Evolutionary conservation across 495 filamentous ascomycete genomes (phyloP).

Genomic region (Neurospora sp.): DNA sequence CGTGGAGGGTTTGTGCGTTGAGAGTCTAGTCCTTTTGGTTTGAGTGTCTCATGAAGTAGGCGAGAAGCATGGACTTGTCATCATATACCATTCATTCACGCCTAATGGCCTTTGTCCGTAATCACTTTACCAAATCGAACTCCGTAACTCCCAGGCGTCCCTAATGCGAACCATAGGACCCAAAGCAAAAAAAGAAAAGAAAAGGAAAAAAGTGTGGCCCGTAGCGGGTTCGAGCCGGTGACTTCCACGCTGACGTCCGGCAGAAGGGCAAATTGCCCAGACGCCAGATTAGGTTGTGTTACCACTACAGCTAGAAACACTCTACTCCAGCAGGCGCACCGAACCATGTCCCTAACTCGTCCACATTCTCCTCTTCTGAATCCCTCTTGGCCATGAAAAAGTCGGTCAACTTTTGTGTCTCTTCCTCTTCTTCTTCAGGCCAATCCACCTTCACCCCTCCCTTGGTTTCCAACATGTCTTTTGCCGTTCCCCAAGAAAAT

Average conservation of each 20-base stretch:
- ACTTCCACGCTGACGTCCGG: too few species aligned
- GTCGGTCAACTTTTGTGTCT: conserved; percentile 58
- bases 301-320: conserved; percentile 34
- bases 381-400: conserved; percentile 44
- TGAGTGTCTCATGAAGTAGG: neutral
- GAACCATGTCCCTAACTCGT: conserved; percentile 55
- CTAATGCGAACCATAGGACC: neutral
- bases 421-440: conserved; percentile 61
- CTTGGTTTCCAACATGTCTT: conserved; percentile 74
- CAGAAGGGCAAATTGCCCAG: too few species aligned
- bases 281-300: too few species aligned
- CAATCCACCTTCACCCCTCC: conserved; percentile 66
- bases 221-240: too few species aligned
- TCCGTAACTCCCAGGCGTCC: neutral
- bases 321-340: conserved; percentile 48
- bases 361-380: conserved; percentile 33
- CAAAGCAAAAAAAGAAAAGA: neutral
- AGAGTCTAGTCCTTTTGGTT: too few species aligned
- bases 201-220: too few species aligned
- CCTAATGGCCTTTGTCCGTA: too few species aligned
- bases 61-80: neutral
- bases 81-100: neutral
- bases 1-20: too few species aligned
- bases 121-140: neutral
- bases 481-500: conserved; percentile 92